These are phyloP conservation scores for Cladosporium sp. DNA, from an alignment of 2,329 filamentous ascomycete species.

Conservation along the genomic window DNA sequence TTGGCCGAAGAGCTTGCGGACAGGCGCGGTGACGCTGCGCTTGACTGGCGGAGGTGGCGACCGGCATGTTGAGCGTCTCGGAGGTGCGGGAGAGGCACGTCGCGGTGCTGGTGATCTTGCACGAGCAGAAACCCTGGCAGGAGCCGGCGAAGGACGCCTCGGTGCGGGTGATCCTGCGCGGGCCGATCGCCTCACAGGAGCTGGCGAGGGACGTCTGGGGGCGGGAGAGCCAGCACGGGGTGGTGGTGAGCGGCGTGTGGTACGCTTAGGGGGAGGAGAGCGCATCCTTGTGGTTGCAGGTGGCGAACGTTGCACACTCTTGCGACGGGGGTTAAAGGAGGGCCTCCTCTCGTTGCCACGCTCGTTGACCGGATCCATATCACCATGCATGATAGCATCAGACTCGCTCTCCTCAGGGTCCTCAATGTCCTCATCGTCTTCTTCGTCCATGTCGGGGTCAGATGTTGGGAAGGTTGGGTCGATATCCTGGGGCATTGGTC, in stretches of 20 bases:
- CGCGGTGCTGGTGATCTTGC: slow-evolving; percentile 40
- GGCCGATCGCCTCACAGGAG: slow-evolving; percentile 43
- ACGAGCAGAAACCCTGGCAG: slow-evolving; percentile 43
- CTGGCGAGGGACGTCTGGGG: slow-evolving; percentile 27
- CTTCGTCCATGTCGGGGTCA: slow-evolving; percentile 81
- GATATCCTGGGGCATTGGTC: slow-evolving; percentile 88
- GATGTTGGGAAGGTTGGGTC: slow-evolving; percentile 97
- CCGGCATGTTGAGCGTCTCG: slow-evolving; percentile 50
- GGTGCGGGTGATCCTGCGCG: slow-evolving; percentile 39
- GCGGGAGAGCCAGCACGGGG: slow-evolving; percentile 38
- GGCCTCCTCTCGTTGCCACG: slow-evolving; percentile 21
- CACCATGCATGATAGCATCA: slow-evolving; percentile 62
- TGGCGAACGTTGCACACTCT: slow-evolving; percentile 35
- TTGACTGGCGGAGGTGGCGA: slow-evolving; percentile 33
- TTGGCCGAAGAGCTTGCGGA: slow-evolving; percentile 60
- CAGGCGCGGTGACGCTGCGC: slow-evolving; percentile 23
- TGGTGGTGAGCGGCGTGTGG: slow-evolving; percentile 35
- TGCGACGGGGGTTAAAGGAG: slow-evolving; percentile 18
- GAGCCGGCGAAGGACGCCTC: slow-evolving; percentile 23
- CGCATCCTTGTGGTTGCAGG: slow-evolving; percentile 38
- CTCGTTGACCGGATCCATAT: slow-evolving; percentile 36
- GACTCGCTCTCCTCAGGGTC: slow-evolving; percentile 65
- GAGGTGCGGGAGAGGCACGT: slow-evolving; percentile 17
- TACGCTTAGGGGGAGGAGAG: slow-evolving; percentile 43
- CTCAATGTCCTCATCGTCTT: slow-evolving; percentile 67